Percentiles rank a stretch among this genome's conserved stretches.
Evolutionary conservation across 2,329 filamentous ascomycete genomes (phyloP).

Genomic region (Aspergillus eucalypticola): DNA sequence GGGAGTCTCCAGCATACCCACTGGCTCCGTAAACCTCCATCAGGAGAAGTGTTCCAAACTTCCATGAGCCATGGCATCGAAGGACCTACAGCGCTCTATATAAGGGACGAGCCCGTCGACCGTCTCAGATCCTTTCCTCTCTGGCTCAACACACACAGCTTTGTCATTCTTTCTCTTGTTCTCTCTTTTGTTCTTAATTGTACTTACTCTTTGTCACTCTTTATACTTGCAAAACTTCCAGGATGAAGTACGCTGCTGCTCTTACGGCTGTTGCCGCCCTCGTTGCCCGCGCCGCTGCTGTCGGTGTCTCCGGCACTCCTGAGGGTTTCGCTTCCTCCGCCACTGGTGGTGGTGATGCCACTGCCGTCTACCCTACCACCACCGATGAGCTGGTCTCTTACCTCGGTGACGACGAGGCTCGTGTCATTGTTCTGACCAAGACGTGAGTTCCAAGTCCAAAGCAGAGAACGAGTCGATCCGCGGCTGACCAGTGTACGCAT

Average conservation of each 20-base stretch:
- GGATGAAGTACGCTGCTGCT: conserved; percentile 22
- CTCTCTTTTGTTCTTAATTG: conserved; percentile 3
- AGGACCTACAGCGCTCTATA: not conserved
- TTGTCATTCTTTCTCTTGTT: conserved; percentile 6
- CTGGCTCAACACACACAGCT: conserved; percentile 2
- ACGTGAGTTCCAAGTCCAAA: not conserved
- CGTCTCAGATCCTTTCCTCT: conserved; percentile 5
- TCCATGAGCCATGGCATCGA: not conserved
- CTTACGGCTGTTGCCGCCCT: conserved; percentile 18
- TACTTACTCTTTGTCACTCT: conserved; percentile 1
- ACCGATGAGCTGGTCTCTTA: conserved; percentile 61
- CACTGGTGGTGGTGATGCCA: conserved; percentile 61
- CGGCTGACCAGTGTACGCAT: not conserved
- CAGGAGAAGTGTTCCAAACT: not conserved
- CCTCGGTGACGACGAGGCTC: conserved; percentile 55
- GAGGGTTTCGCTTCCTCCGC: conserved; percentile 55
- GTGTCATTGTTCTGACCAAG: conserved; percentile 54
- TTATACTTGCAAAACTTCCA: conserved; percentile 11
- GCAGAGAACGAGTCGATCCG: not conserved
- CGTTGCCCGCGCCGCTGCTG: conserved; percentile 16
- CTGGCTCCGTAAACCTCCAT: not conserved
- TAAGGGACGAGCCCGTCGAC: not conserved
- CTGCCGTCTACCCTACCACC: conserved; percentile 56
- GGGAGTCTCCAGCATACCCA: not conserved
- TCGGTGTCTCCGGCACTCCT: conserved; percentile 33